These are phyloP conservation scores for Blastobotrys malaysiensis DNA, from an alignment of 1,139 yeast species.

Conservation along the genomic window DNA sequence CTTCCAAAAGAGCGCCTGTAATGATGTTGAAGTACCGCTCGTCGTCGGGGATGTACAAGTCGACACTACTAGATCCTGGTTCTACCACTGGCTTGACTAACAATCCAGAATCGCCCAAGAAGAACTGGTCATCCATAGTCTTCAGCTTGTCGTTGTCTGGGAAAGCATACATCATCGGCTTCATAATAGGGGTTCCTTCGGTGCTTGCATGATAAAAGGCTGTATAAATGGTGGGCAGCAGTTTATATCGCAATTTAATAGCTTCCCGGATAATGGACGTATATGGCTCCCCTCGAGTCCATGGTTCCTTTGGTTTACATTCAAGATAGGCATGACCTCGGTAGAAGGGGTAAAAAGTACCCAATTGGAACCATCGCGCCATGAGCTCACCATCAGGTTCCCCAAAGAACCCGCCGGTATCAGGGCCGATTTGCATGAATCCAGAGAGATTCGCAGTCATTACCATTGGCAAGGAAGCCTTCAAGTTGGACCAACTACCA, in stretches of 20 bases:
- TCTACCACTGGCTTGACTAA: slow-evolving; percentile 74
- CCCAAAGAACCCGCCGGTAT: slow-evolving; percentile 92
- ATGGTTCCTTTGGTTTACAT: slow-evolving; percentile 84
- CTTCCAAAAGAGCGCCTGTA: slow-evolving; percentile 50
- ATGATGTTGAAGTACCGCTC: slow-evolving; percentile 49
- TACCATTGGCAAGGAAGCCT: slow-evolving; percentile 76
- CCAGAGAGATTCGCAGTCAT: slow-evolving; percentile 74
- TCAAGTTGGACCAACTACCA: slow-evolving; percentile 82
- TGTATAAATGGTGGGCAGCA: slow-evolving; percentile 74
- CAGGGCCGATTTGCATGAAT: slow-evolving; percentile 89
- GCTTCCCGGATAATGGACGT: slow-evolving; percentile 62
- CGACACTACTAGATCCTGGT: slow-evolving; percentile 40
- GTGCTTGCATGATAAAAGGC: slow-evolving; percentile 57
- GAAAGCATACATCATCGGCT: slow-evolving; percentile 64
- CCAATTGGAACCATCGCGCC: slow-evolving; percentile 90
- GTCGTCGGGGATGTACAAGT: slow-evolving; percentile 58
- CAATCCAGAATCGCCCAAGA: slow-evolving; percentile 62
- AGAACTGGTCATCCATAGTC: slow-evolving; percentile 74
- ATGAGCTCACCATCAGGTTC: slow-evolving; percentile 72
- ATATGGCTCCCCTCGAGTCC: slow-evolving; percentile 71
- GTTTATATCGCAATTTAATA: slow-evolving; percentile 59
- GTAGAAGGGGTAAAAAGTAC: slow-evolving; percentile 90
- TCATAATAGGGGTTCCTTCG: slow-evolving; percentile 62
- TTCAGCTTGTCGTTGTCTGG: slow-evolving; percentile 47
- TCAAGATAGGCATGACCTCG: slow-evolving; percentile 94